Percentiles rank a stretch among this genome's conserved stretches.
These are phyloP conservation scores for Thraustotheca clavata DNA, from an alignment of 352 stramenopile genomes.

Conservation along the genomic window DNA sequence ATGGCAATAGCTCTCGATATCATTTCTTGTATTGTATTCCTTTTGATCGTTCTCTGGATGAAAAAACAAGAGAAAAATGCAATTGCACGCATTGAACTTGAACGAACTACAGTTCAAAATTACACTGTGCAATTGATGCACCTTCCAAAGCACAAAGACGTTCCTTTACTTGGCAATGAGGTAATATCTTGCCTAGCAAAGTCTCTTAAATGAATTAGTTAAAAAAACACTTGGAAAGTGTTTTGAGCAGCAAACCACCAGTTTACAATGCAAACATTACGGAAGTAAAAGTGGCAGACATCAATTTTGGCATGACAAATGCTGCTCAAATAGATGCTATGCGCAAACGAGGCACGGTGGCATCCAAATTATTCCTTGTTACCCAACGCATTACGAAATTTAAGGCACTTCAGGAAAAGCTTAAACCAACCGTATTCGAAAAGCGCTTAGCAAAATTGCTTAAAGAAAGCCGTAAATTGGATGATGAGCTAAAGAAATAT, in stretches of 20 bases:
- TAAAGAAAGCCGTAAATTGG: slow-evolving; percentile 35
- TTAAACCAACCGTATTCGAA: slow-evolving; percentile 33
- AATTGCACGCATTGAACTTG: slow-evolving; percentile 41
- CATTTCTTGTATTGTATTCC: slow-evolving; percentile 52
- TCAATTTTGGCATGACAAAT: slow-evolving; percentile 69
- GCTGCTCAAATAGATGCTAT: slow-evolving; percentile 55
- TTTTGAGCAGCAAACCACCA: slow-evolving; percentile 38
- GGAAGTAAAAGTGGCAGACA: slow-evolving; percentile 54
- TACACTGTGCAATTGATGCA: slow-evolving; percentile 74
- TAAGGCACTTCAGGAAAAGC: slow-evolving; percentile 33
- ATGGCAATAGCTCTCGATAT: slow-evolving; percentile 66
- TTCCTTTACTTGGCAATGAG: slow-evolving; percentile 49
- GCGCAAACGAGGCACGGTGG: slow-evolving; percentile 43
- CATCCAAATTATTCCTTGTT: slow-evolving; percentile 52
- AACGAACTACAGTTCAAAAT: slow-evolving; percentile 60
- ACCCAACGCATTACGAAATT: slow-evolving; percentile 63
- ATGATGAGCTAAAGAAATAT: slow-evolving; percentile 36
- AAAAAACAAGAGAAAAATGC: slow-evolving; percentile 59
- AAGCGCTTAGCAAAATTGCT: slow-evolving; percentile 34
- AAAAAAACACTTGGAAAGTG: slow-evolving; percentile 44
- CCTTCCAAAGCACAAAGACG: slow-evolving; percentile 47
- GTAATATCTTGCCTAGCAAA: slow-evolving; percentile 24
- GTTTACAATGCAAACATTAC: slow-evolving; percentile 51
- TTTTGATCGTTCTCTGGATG: slow-evolving; percentile 62
- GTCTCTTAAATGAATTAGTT: slow-evolving; percentile 30